Conservation (phyloP, 768 basidiomycete species). For the Psilocybe tampanensis region DNA sequence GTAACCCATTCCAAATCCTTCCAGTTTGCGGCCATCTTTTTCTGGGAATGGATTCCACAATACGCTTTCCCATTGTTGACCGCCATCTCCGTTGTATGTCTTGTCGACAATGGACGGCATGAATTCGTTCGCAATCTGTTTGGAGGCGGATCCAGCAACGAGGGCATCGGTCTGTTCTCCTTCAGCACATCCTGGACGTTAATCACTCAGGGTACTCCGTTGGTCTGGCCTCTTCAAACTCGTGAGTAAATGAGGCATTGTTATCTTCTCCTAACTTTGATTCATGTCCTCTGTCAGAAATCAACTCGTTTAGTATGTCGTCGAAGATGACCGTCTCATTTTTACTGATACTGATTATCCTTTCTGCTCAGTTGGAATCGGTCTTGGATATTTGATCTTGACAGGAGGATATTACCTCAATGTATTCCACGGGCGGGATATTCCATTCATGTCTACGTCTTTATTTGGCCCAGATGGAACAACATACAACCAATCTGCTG, state of each 20-base stretch:
- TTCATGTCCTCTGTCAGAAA: conserved; percentile 8
- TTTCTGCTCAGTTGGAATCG: conserved; percentile 43
- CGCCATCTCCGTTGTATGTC: conserved; percentile 59
- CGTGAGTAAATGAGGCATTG: conserved; percentile 32
- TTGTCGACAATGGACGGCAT: conserved; percentile 48
- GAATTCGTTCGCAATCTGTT: conserved; percentile 62
- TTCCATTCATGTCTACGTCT: conserved; percentile 46
- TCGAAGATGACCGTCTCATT: not conserved
- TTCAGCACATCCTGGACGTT: conserved; percentile 66
- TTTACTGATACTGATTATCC: not conserved
- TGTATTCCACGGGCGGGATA: conserved; percentile 20
- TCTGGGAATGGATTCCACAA: conserved; percentile 52
- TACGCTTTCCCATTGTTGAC: conserved; percentile 65
- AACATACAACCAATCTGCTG: conserved; percentile 51
- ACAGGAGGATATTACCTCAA: conserved; percentile 60
- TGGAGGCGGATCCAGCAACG: conserved; percentile 64
- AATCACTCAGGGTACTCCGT: conserved; percentile 54
- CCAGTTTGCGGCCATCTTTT: conserved; percentile 44
- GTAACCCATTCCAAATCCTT: conserved; percentile 12
- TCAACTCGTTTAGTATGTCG: conserved; percentile 21
- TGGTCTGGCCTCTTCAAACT: conserved; percentile 59
- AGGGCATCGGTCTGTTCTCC: conserved; percentile 62
- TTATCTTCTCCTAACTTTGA: not conserved
- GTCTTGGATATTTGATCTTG: conserved; percentile 49
- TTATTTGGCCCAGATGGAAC: conserved; percentile 55